A percentile compares a stretch with the other conserved stretches of the same genome.
Conservation (phyloP, 2,329 filamentous ascomycete species). For the Nothophoma quercina region DNA sequence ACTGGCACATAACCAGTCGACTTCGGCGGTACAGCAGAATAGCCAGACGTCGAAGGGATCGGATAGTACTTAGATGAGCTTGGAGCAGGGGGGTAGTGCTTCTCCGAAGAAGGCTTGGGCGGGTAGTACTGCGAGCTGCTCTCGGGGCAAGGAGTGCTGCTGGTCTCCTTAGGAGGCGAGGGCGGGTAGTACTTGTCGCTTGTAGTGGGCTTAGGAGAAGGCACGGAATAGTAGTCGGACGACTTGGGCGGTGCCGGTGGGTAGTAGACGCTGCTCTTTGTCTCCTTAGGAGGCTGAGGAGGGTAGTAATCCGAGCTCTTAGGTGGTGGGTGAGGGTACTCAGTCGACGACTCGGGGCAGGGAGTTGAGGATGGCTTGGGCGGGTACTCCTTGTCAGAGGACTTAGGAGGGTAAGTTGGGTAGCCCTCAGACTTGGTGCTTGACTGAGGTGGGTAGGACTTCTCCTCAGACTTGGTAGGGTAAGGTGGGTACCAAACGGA, state of each 20-base stretch:
- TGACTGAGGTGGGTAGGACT: slow-evolving; percentile 2
- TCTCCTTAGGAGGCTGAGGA: neutral
- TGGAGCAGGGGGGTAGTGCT: slow-evolving; percentile 8
- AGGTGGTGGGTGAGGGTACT: neutral
- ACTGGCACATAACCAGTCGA: neutral
- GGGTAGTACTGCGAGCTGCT: slow-evolving; percentile 15
- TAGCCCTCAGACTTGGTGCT: slow-evolving; percentile 9
- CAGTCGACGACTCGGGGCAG: neutral
- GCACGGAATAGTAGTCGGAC: neutral
- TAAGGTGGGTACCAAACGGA: neutral
- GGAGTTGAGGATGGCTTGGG: neutral
- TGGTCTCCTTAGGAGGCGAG: neutral
- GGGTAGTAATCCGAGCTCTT: neutral
- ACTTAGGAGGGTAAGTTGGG: slow-evolving; percentile 1
- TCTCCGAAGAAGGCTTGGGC: neutral
- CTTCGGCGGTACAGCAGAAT: slow-evolving; percentile 3
- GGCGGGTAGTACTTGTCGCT: no score
- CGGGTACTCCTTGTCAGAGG: slow-evolving; percentile 3
- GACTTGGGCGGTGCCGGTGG: neutral
- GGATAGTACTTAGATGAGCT: slow-evolving; percentile 7
- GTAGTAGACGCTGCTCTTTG: slow-evolving; percentile 5
- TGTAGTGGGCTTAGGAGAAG: slow-evolving; percentile 2
- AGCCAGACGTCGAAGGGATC: neutral
- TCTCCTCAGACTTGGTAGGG: neutral
- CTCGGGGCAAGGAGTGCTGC: slow-evolving; percentile 12